Evolutionary conservation across 1,284 basidiomycete genomes (phyloP), one percentile per base, ranked within the genome.

Genomic region (Moesziomyces sp.): DNA sequence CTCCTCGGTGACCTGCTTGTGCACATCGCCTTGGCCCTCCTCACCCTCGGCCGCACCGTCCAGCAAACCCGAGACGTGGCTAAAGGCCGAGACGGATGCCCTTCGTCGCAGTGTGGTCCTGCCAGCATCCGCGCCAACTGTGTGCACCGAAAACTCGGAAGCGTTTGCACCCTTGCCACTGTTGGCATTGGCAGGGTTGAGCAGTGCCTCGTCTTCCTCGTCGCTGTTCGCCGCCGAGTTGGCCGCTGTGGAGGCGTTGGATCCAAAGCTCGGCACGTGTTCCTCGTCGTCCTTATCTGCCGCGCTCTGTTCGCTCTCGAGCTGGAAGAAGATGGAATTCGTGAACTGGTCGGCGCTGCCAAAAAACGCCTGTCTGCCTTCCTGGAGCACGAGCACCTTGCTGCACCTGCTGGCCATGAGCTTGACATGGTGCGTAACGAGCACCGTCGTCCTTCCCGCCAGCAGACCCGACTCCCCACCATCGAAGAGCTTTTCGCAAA

Each of bases 351-450:
- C 75, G 72, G 88, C 91, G 0, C 88, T 89, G 23, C 90, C 90
- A 73, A 88, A 84, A 81, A 91, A 90, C 4, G 85, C 88, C 43
- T 91, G 88, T 5, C 81, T 82, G 4, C 91, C 91, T 58, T 91
- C 87, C 24, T 92, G 91, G 83, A 92, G 87, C 44, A 90, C 88
- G 79, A 92, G 90, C 51, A 93, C 89, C 76, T 89, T 88, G 47
- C 67, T 76, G 28, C 74, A 76, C 19, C 88, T 88, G 60, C 89
- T 88, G 0, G 92, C 85, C 16, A 92, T 69, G 62, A 85, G 79
- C 21, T 84, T 51, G 3, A 81, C 83, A 51, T 85, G 84, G 5
- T 85, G 85, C 21, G 83, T 84, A 16, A 85, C 80, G 30, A 84
- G 47, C 5, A 83, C 66, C 2, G 76, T 79, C 46, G 77, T 78